Evolutionary conservation across 306 rosid species (phyloP).

Genomic region (Sindora glabra): DNA sequence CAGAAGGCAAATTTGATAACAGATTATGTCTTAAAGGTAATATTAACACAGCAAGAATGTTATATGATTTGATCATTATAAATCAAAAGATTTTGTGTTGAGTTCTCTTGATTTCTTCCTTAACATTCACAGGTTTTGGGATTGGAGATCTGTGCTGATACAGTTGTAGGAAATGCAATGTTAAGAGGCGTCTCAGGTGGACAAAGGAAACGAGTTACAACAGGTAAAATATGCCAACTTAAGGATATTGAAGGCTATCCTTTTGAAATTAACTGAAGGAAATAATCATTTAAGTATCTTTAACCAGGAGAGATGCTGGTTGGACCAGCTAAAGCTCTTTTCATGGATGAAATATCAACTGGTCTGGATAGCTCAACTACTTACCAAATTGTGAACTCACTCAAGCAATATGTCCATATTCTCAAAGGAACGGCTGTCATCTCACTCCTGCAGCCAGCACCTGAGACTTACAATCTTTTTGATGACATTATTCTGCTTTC

Average conservation of each 20-base stretch:
- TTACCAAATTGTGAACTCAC: conserved; percentile 36
- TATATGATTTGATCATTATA: too few relatives aligned
- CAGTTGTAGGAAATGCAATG: conserved; percentile 40
- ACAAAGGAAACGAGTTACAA: conserved; percentile 53
- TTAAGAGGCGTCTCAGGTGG: conserved; percentile 50
- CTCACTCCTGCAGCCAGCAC: conserved; percentile 55
- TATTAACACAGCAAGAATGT: not conserved
- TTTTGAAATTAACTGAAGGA: not conserved
- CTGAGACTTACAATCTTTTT: conserved; percentile 48
- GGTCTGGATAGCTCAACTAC: conserved; percentile 58
- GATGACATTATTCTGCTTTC: conserved; percentile 50
- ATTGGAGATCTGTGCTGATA: conserved; percentile 43
- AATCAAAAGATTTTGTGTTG: too few relatives aligned
- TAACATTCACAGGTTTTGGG: conserved; percentile 32
- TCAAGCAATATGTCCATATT: conserved; percentile 31
- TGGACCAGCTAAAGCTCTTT: conserved; percentile 47
- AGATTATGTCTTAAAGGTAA: conserved; percentile 66
- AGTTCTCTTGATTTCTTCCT: not conserved
- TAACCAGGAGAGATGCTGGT: conserved; percentile 49
- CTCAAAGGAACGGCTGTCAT: conserved; percentile 39
- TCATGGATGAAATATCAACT: conserved; percentile 62
- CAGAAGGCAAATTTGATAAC: conserved; percentile 52
- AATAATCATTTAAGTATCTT: not conserved
- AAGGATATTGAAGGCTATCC: not conserved
- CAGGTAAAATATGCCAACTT: conserved; percentile 27